A percentile compares a stretch with the other conserved stretches of the same genome.
Evolutionary conservation across 768 basidiomycete genomes (phyloP).

Genomic region (Russula sp.): DNA sequence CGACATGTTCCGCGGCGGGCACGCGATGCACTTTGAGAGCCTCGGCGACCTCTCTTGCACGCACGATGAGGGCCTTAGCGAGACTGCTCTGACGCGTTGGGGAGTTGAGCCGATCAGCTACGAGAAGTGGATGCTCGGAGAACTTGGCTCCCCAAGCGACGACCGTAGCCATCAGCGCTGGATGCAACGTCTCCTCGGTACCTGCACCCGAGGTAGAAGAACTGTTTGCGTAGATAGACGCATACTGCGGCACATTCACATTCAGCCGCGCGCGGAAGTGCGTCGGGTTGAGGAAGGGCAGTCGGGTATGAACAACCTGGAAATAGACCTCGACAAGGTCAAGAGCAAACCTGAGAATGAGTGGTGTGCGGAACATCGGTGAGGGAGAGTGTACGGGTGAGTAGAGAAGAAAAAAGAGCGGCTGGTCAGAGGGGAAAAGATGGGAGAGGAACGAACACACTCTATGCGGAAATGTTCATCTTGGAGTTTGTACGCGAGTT

Average conservation of each 20-base stretch:
- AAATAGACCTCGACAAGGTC: constrained; percentile 95
- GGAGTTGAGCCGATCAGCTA: constrained; percentile 66
- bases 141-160: constrained; percentile 92
- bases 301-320: constrained; percentile 82
- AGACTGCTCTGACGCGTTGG: constrained; percentile 62
- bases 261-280: constrained; percentile 67
- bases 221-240: constrained; percentile 20
- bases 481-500: constrained; percentile 62
- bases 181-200: constrained; percentile 47
- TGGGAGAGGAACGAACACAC: constrained; percentile 44
- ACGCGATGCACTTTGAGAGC: constrained; percentile 79
- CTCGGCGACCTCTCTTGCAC: constrained; percentile 83
- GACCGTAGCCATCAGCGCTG: constrained; percentile 76
- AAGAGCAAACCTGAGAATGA: constrained; percentile 62
- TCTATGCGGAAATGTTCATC: constrained; percentile 71
- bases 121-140: constrained; percentile 81
- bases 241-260: constrained; percentile 23
- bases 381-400: constrained; percentile 14
- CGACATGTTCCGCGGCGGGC: constrained; percentile 71
- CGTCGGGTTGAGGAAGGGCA: constrained; percentile 79
- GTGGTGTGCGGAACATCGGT: constrained; percentile 16
- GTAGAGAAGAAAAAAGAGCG: neutral
- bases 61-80: constrained; percentile 68
- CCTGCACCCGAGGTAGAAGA: neutral
- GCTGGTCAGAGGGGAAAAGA: neutral